Evolutionary conservation across 1,284 basidiomycete species (phyloP).

Genomic region (Malassezia brasiliensis): DNA sequence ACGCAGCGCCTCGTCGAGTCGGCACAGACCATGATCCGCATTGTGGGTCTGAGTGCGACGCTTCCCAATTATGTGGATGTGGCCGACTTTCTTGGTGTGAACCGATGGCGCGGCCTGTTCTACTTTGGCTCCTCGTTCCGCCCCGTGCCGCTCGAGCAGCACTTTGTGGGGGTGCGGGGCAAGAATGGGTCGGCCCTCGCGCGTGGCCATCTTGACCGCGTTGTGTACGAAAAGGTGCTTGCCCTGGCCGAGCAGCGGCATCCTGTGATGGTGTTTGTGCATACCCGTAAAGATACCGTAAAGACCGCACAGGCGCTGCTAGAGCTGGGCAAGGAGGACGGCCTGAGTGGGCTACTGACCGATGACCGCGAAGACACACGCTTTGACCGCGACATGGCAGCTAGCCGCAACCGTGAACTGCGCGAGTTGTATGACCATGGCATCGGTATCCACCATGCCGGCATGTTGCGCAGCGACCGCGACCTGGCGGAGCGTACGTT

Average conservation of each 20-base stretch:
- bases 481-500: constrained; percentile 96
- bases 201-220: constrained; percentile 78
- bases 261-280: constrained; percentile 99
- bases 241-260: constrained; percentile 53
- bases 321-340: constrained; percentile 69
- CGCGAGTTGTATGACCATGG: constrained; percentile 83
- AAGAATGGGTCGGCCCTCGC: constrained; percentile 67
- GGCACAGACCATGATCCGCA: constrained; percentile 91
- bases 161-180: constrained; percentile 91
- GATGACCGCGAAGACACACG: constrained; percentile 25
- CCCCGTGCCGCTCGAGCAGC: constrained; percentile 92
- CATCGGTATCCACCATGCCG: constrained; percentile 95
- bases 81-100: constrained; percentile 86
- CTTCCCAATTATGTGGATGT: constrained; percentile 96
- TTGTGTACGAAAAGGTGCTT: constrained; percentile 70
- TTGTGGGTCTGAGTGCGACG: constrained; percentile 94
- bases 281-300: constrained; percentile 95
- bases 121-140: constrained; percentile 97
- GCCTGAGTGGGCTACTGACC: constrained; percentile 62
- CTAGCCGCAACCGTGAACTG: constrained; percentile 90
- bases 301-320: constrained; percentile 71
- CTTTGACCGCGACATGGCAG: constrained; percentile 68
- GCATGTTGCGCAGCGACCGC: constrained; percentile 88
- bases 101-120: constrained; percentile 81
- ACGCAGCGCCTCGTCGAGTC: constrained; percentile 91